Evolutionary conservation across 2,329 filamentous ascomycete genomes (phyloP), one percentile per base, ranked within the genome.

Genomic region (Coniochaeta sp.): DNA sequence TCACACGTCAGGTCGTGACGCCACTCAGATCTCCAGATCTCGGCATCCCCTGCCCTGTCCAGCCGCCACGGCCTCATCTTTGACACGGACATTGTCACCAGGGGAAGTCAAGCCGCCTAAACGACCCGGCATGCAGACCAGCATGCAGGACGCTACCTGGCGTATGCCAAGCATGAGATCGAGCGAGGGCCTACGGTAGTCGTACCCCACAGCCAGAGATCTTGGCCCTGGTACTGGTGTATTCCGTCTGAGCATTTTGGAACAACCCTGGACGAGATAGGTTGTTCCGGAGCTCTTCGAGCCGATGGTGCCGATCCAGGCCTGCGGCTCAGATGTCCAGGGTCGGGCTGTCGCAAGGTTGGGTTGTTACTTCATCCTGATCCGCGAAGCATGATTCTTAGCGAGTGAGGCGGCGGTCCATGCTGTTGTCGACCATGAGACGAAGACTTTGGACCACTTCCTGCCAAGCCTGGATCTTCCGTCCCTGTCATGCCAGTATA

Each of bases 281-380:
- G 50, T 65, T 59, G 63, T 66, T 62, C 66, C 68, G 68, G 67
- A 69, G 60, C 55, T n/a, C 36, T 62, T 55, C 55, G 44, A 66
- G 62, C 68, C 68, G 67, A 60, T 58, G 55, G 16, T 50, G 42
- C 30, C 24, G 2, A 59, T 59, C 61, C 65, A 64, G 58, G 62
- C 50, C 59, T 56, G 56, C 64, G 62, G 65, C 64, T 59, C 64
- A 59, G 57, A 38, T 19, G 34, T 17, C n/a, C 17, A 16, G 26
- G 16, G n/a, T 28, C 32, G 8, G 19, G 19, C 26, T 44, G 36
- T n/a, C 55, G 16, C 56, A 50, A n/a, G 22, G 42, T 32, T 34
- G 26, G n/a, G n/a, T 28, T 34, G 36, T 58, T 55, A 55, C 32
- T 57, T 57, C 57, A 47, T 61, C 60, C 60, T 62, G 63, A 64